Base-by-base conservation (phyloP, 2,329 filamentous ascomycete genomes). In the Ophiostoma sp. region DNA sequence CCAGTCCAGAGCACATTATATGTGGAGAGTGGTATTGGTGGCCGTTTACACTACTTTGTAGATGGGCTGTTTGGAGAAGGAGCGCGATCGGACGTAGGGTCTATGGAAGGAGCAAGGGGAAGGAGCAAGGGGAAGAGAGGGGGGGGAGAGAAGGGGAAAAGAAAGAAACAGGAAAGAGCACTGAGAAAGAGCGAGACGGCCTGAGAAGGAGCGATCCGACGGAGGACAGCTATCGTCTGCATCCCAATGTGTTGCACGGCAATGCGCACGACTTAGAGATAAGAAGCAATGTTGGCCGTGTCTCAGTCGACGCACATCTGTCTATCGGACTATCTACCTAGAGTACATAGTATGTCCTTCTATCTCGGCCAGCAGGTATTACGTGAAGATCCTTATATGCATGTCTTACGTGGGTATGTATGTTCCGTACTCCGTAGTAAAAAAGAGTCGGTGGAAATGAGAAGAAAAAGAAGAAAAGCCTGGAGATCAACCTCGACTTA, bases 261-360 rank as follows among this genome's bases (percentile, higher is more conserved):
- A 41, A 69, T 57, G 52, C 8, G 15, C 39, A 57, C 57, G 15
- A 62, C 8, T 54, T 54, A 5, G n/a, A 68, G 44, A 64, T 48
- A 67, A 64, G 48, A 71, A 60, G 48, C 23, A 65, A 11, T 39
- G 44, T 7, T 44, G 41, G 13, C 44, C 15, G 5, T 62, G 57
- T 62, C 57, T 57, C 52, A 13, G 52, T 11, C 23, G n/a, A 57
- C 27, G 52, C 7, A 48, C 44, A 8, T 48, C 17, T 13, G 44
- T n/a, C 44, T 48, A 20, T 48, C 36, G 13, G 36, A 3, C 44
- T 20, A n/a, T 48, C 44, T 48, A 8, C n/a, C 44, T 48, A 39
- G n/a, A n/a, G n/a, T 41, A 39, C 39, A 15, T 4, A 13, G 10
- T 39, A 39, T 11, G 36, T 39, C 8, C 11, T 1, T 11, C 44